Evolutionary conservation across 177 flowering plant species (phyloP).

Genomic region (Vitis hybrid): DNA sequence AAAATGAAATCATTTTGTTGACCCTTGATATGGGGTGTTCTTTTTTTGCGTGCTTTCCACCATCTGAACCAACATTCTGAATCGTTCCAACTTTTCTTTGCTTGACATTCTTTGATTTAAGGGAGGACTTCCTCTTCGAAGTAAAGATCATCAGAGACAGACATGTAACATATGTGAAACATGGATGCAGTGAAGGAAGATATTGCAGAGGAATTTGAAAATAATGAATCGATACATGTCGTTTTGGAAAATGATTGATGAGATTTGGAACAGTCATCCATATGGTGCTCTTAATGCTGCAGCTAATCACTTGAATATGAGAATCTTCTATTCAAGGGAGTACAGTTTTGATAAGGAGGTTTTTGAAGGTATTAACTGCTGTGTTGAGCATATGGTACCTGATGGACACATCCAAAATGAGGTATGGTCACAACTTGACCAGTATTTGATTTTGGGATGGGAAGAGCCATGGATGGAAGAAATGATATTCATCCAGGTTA

Average conservation of each 20-base stretch:
- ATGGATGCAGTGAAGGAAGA: conserved; percentile 71
- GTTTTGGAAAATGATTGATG: conserved; percentile 63
- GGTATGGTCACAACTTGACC: conserved; percentile 37
- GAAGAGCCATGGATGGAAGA: conserved; percentile 25
- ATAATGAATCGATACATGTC: conserved; percentile 34
- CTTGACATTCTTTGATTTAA: conserved; percentile 8
- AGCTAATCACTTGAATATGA: conserved; percentile 61
- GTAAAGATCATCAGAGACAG: conserved; percentile 20
- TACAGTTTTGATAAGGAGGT: conserved; percentile 55
- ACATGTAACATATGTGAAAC: conserved; percentile 65
- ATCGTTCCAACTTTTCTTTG: neutral
- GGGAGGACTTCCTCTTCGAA: conserved; percentile 20
- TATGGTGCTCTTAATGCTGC: conserved; percentile 70
- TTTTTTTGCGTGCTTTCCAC: neutral
- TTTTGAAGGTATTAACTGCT: conserved; percentile 38
- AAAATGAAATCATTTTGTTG: neutral
- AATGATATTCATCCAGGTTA: conserved; percentile 44
- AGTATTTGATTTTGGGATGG: conserved; percentile 38
- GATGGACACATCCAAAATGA: conserved; percentile 30
- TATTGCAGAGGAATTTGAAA: conserved; percentile 35
- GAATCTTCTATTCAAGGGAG: conserved; percentile 41
- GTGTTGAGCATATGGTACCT: conserved; percentile 38
- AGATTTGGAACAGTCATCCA: conserved; percentile 53
- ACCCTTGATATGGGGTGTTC: neutral
- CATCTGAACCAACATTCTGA: neutral